Conservation (phyloP, 1,284 basidiomycete species). For the Naganishia cerealis region DNA sequence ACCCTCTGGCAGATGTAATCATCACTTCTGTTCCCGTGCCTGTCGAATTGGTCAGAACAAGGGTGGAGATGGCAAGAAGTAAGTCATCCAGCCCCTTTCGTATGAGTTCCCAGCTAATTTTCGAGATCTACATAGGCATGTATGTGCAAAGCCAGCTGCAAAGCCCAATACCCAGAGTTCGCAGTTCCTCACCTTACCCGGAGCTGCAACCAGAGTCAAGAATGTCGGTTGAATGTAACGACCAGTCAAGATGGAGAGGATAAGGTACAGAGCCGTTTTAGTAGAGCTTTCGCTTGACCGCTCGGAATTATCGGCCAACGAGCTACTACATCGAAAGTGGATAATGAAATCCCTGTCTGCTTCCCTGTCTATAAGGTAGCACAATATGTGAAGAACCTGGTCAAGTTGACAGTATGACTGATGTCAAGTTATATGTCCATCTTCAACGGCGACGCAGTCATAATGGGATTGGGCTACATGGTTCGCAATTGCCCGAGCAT, state of each 20-base stretch:
- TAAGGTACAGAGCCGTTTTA: no score
- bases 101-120: background rate
- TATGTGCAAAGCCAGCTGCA: constrained; percentile 25
- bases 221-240: background rate
- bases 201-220: background rate
- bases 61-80: constrained; percentile 31
- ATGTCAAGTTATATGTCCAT: background rate
- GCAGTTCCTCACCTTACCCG: constrained; percentile 6
- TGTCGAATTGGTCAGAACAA: constrained; percentile 58
- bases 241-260: no score
- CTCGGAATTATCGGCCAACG: background rate
- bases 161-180: constrained; percentile 18
- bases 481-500: background rate
- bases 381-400: background rate
- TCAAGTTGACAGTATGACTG: background rate
- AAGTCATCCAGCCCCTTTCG: background rate
- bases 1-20: constrained; percentile 38
- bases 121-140: constrained; percentile 9
- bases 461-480: background rate
- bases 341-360: background rate
- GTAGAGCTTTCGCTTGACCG: no score
- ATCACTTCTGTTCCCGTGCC: constrained; percentile 68
- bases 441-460: background rate
- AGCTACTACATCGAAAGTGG: no score
- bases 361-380: no score